Evolutionary conservation across 768 basidiomycete species (phyloP).

Genomic region (Mycena floridula): DNA sequence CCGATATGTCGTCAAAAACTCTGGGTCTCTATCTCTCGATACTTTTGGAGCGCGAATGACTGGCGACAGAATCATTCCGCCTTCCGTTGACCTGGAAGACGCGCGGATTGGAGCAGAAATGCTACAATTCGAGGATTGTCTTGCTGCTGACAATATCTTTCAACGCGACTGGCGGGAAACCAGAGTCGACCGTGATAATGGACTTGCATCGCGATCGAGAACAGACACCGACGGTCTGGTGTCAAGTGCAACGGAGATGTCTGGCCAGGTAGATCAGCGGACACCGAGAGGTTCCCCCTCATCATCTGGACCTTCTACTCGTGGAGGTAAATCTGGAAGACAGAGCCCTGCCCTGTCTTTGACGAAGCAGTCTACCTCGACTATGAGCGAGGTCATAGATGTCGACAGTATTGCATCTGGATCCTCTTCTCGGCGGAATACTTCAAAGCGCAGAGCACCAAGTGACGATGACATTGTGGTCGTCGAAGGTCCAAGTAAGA

Average conservation of each 20-base stretch:
- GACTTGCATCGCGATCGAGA: no score
- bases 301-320: conserved; percentile 42
- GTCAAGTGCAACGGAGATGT: no score
- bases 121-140: conserved; percentile 60
- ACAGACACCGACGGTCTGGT: no score
- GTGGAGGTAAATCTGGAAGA: conserved; percentile 43
- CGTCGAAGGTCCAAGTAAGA: conserved; percentile 38
- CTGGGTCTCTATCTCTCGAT: conserved; percentile 67
- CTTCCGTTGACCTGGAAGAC: conserved; percentile 19
- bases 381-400: conserved; percentile 35
- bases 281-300: conserved; percentile 33
- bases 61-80: conserved; percentile 45
- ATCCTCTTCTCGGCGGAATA: conserved; percentile 17
- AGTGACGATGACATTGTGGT: conserved; percentile 56
- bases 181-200: conserved; percentile 39
- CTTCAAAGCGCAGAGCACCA: conserved; percentile 47
- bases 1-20: conserved; percentile 48
- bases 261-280: conserved; percentile 11
- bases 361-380: conserved; percentile 38
- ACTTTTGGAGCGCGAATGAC: conserved; percentile 61
- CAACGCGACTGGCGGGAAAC: conserved; percentile 76
- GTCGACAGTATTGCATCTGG: conserved; percentile 28
- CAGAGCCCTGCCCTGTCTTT: conserved; percentile 44
- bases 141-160: conserved; percentile 59
- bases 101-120: conserved; percentile 35